These are phyloP conservation scores for Nepenthes mirabilis DNA, from an alignment of 148 eudicot species.

Conservation along the genomic window DNA sequence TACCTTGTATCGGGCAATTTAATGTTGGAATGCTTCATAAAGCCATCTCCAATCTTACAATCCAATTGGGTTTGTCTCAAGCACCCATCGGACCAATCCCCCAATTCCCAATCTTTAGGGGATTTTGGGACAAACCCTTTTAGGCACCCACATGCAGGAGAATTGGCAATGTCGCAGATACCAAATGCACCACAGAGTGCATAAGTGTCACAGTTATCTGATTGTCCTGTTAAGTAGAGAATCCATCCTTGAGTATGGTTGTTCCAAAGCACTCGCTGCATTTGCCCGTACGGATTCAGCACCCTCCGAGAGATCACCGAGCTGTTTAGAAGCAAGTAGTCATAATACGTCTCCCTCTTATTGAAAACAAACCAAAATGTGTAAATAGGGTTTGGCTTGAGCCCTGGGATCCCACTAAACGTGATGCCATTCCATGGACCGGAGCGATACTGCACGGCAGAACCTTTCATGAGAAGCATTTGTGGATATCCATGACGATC, in stretches of 20 bases:
- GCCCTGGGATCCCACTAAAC: slow-evolving; percentile 9
- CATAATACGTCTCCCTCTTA: slow-evolving; percentile 9
- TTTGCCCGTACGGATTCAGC: slow-evolving; percentile 12
- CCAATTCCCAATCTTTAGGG: slow-evolving; percentile 9
- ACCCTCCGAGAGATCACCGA: slow-evolving; percentile 7
- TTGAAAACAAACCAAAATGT: slow-evolving; percentile 6
- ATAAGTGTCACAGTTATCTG: slow-evolving; percentile 18
- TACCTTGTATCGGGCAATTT: slow-evolving; percentile 20
- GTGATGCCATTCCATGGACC: slow-evolving; percentile 26
- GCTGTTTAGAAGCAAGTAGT: not conserved
- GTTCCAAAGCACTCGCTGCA: slow-evolving; percentile 15
- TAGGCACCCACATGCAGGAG: slow-evolving; percentile 17
- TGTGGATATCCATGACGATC: slow-evolving; percentile 24
- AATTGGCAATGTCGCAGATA: slow-evolving; percentile 8
- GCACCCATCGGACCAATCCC: slow-evolving; percentile 23
- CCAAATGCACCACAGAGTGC: slow-evolving; percentile 21
- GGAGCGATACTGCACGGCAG: not conserved
- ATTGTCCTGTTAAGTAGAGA: slow-evolving; percentile 8
- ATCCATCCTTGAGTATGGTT: slow-evolving; percentile 7
- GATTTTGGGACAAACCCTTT: slow-evolving; percentile 16
- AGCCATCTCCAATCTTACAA: slow-evolving; percentile 15
- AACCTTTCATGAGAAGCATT: slow-evolving; percentile 2
- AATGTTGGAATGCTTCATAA: slow-evolving; percentile 5
- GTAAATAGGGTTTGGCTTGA: slow-evolving; percentile 8
- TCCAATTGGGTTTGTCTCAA: slow-evolving; percentile 12